Evolutionary conservation across 2,329 filamentous ascomycete species (phyloP), one percentile per base, ranked within the genome.

Genomic region (Trichoderma cornu-damae): DNA sequence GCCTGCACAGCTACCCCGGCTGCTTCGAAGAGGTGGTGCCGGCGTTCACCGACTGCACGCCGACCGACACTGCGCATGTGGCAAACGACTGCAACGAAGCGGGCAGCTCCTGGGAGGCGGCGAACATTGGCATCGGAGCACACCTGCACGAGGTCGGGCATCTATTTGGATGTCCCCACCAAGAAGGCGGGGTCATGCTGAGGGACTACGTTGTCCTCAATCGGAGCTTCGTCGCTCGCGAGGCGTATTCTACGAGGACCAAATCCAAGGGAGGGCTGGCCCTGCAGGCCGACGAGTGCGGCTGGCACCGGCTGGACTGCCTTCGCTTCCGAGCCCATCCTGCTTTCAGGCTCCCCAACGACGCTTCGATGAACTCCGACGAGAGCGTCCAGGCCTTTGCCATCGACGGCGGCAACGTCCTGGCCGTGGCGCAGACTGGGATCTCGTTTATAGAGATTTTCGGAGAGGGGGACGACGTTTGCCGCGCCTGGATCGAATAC

Each of bases 81-180:
- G 88, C 88, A 14, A 96, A 96, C 66, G 90, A 96, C 69, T 90
- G 85, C 70, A 88, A 88, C 64, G 89, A 96, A 63, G 87, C 86
- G 6, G 92, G 92, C 22, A 96, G 89, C 68, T 94, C 86, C 46
- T 97, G 93, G 93, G 93, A 97, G 70, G 86, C 91, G n/a, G 91
- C 90, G 24, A 96, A 93, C 65, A 88, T 96, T 60, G 92, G 92
- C 28, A 95, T 97, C 62, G 93, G 93, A 6, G 92, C 90, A 8
- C 93, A 97, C 71, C 73, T 97, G 47, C 93, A 96, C 70, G 91
- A 96, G 72, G 88, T 88, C 0, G 93, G 93, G 3, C 93, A 96
- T 73, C 73, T 96, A 20, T 88, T 97, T 63, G 93, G 93, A 49
- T 95, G 90, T 63, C 90, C 90, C 8, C 89, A 95, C 68, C 90